Conservation (phyloP, 2,329 filamentous ascomycete species). For the Aureobasidium sp. region DNA sequence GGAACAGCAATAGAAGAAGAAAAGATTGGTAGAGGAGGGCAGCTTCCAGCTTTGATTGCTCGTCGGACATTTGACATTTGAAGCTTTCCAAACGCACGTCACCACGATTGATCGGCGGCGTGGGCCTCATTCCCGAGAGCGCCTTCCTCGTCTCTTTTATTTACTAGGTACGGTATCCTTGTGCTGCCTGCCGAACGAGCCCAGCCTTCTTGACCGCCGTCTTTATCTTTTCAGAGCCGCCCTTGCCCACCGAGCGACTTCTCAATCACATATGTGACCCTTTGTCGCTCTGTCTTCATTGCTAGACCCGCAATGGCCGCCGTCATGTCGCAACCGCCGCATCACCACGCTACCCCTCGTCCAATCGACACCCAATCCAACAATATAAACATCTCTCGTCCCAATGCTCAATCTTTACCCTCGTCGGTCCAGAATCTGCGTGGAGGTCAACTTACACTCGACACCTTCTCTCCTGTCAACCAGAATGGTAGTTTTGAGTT, state of each 20-base stretch:
- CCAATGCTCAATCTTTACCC: slow-evolving; percentile 18
- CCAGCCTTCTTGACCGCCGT: background rate
- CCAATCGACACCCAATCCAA: background rate
- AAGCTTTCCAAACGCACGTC: background rate
- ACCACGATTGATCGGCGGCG: background rate
- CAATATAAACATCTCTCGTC: background rate
- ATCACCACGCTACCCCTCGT: slow-evolving; percentile 2
- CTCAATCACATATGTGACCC: background rate
- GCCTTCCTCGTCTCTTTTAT: background rate
- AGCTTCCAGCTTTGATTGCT: background rate
- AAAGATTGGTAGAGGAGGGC: no score
- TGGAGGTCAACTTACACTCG: slow-evolving; percentile 46
- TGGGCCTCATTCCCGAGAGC: slow-evolving; percentile 2
- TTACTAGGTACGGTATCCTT: background rate
- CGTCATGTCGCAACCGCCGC: slow-evolving; percentile 19
- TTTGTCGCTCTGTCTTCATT: background rate
- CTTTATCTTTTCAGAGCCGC: background rate
- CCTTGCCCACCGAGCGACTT: background rate
- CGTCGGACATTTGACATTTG: background rate
- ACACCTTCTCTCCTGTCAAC: slow-evolving; percentile 77
- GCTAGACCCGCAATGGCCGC: slow-evolving; percentile 21
- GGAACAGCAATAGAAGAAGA: no score
- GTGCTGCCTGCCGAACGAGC: background rate
- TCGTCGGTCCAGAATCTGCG: slow-evolving; percentile 11
- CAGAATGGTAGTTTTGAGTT: slow-evolving; percentile 95